Percentiles rank a stretch among this genome's conserved stretches.
phyloP scores from a whole-genome alignment of 208 protist genomes.

The Acanthamoeba rhysodes region DNA sequence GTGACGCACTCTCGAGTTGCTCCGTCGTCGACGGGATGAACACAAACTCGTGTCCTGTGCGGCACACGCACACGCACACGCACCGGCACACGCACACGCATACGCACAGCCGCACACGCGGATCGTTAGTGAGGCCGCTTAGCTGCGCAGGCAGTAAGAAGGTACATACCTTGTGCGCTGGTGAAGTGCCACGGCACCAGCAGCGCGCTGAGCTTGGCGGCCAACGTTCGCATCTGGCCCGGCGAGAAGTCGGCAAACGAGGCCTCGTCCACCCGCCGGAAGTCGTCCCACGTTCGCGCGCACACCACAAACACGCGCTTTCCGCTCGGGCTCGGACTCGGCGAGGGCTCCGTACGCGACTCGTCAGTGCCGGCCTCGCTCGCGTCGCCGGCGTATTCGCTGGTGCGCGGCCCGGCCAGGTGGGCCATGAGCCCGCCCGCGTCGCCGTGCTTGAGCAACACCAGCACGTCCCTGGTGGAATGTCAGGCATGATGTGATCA shows the following conservation, averaged over 20 bases:
- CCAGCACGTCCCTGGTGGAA: slow-evolving; percentile 34
- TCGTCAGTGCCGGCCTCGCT: background rate
- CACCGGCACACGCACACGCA: too few relatives aligned
- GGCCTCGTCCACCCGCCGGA: background rate
- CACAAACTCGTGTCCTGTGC: background rate
- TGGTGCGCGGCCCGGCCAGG: background rate
- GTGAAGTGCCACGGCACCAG: background rate
- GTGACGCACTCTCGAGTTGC: background rate
- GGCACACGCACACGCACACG: too few relatives aligned
- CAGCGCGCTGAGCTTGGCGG: slow-evolving; percentile 8
- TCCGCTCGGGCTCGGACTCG: background rate
- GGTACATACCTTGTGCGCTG: background rate
- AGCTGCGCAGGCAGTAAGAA: background rate
- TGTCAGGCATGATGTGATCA: too few relatives aligned
- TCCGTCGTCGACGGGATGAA: background rate
- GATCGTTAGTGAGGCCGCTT: background rate
- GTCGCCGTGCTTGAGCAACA: background rate
- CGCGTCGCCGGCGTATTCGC: background rate
- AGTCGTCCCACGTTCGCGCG: background rate
- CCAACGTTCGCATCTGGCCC: background rate
- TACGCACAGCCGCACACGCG: background rate
- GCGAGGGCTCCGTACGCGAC: too few relatives aligned
- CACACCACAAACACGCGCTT: background rate
- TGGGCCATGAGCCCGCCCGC: slow-evolving; percentile 9
- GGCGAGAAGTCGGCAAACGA: background rate